A percentile compares a stretch with the other conserved stretches of the same genome.
Conservation (phyloP, 2,329 filamentous ascomycete genomes). For the Aaosphaeria pasadenensis region DNA sequence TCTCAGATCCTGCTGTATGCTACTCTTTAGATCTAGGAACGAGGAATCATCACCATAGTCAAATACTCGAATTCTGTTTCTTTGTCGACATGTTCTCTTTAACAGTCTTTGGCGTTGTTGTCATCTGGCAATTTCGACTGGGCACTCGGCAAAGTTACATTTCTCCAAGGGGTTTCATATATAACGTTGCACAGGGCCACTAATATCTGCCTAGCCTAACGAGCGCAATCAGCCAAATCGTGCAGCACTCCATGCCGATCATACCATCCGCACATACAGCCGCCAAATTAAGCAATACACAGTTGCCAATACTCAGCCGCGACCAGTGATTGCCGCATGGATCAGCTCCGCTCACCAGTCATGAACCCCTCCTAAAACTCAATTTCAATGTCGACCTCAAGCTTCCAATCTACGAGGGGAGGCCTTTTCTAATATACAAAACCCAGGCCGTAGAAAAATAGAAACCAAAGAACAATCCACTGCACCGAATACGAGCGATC, state of each 20-base stretch:
- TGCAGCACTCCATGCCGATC: conserved; percentile 11
- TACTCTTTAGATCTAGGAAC: not conserved
- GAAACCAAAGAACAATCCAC: conserved; percentile 1
- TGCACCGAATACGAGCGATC: conserved; percentile 12
- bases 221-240: conserved; percentile 12
- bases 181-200: conserved; percentile 16
- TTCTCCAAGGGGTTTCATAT: conserved; percentile 23
- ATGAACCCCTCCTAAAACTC: not conserved
- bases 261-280: conserved; percentile 9
- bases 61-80: not conserved
- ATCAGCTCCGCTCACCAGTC: conserved; percentile 5
- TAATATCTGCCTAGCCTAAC: conserved; percentile 4
- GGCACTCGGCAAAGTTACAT: conserved; percentile 8
- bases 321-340: conserved; percentile 9
- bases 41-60: not conserved
- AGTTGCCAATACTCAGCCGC: conserved; percentile 9
- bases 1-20: not conserved
- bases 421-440: conserved; percentile 4
- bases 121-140: conserved; percentile 3
- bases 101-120: not conserved
- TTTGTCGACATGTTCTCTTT: not conserved
- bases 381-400: conserved; percentile 5
- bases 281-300: conserved; percentile 13
- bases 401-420: conserved; percentile 8
- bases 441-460: conserved; percentile 1